Base-by-base conservation (phyloP, 257 asterid species). In the Plantago ovata region DNA sequence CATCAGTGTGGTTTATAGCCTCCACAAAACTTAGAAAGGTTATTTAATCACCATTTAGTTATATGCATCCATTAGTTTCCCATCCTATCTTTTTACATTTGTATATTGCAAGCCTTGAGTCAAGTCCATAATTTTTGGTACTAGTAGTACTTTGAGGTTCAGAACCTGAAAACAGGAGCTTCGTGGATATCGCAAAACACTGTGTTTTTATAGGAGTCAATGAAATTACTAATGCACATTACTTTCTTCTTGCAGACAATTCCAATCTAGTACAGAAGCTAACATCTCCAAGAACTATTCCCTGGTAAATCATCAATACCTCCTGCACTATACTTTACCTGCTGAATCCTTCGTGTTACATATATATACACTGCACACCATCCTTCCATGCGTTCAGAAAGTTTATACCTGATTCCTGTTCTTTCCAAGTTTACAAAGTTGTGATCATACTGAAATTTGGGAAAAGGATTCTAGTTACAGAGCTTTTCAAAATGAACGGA, bases 211-310 rank as follows among this genome's bases (percentile, higher is more conserved):
- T 59, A 3, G 13, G 7, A 46, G 24, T 9, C 58, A 20, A 19
- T 9, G 21, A 11, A 24, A 38, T 33, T 53, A 66, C 53, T 51
- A 44, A 67, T 46, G 13, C 11, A 15, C 39, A 40, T 46, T 11
- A 6, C 41, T 45, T 38, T 55, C 8, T 24, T 14, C n/a, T 69
- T 61, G 60, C 84, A 91, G 96, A 68, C 86, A 87, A 66, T 72
- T 81, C 56, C 87, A 91, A 11, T 76, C 84, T 13, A 72, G 81
- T 61, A 76, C 73, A 55, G 83, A 79, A 46, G 62, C 79, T 38
- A 87, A 85, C 41, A 52, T 74, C 54, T 87, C 89, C 47, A 77
- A 82, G 57, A 80, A 87, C 13, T 77, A 73, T 18, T 72, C 84
- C 48, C 36, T 62, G 80, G 94, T 87, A 43, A 74, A 1, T 21